Evolutionary conservation across 495 filamentous ascomycete genomes (phyloP).

Genomic region (Penicillium psychrofluorescens): DNA sequence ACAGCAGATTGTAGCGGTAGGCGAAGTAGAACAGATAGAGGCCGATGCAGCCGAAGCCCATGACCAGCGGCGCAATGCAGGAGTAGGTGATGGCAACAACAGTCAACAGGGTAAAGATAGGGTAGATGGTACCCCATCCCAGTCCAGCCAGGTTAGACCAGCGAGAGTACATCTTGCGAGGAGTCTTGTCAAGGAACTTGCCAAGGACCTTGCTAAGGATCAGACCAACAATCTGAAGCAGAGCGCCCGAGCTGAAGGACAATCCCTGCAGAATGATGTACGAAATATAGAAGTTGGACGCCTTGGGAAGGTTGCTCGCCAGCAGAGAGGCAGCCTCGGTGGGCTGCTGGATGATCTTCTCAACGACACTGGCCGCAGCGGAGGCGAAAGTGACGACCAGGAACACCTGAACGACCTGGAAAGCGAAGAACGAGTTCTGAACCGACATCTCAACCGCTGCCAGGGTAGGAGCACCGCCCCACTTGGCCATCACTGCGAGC

Average conservation of each 20-base stretch:
- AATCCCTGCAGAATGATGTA: slow-evolving; percentile 94
- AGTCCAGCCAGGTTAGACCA: slow-evolving; percentile 58
- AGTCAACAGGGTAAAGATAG: slow-evolving; percentile 74
- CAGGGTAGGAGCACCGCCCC: slow-evolving; percentile 69
- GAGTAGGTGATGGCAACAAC: slow-evolving; percentile 88
- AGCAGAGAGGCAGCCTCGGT: slow-evolving; percentile 53
- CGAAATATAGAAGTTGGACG: slow-evolving; percentile 90
- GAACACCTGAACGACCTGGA: slow-evolving; percentile 95
- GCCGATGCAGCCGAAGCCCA: slow-evolving; percentile 80
- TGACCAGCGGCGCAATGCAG: slow-evolving; percentile 81
- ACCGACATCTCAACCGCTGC: slow-evolving; percentile 77
- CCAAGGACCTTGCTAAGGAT: slow-evolving; percentile 72
- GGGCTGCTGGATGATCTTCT: slow-evolving; percentile 60
- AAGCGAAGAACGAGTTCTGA: slow-evolving; percentile 89
- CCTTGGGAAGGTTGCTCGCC: slow-evolving; percentile 65
- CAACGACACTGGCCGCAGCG: slow-evolving; percentile 47
- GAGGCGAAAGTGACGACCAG: slow-evolving; percentile 77
- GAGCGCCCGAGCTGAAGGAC: slow-evolving; percentile 64
- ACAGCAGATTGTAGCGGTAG: slow-evolving; percentile 92
- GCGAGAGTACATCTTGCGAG: slow-evolving; percentile 66
- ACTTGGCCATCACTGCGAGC: slow-evolving; percentile 58
- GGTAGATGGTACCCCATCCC: slow-evolving; percentile 85
- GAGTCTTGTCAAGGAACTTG: slow-evolving; percentile 60
- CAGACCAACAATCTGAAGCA: slow-evolving; percentile 74
- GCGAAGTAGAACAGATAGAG: slow-evolving; percentile 86